These are phyloP conservation scores for Ogataea allantospora DNA, from an alignment of 805 yeast genomes.

Conservation along the genomic window DNA sequence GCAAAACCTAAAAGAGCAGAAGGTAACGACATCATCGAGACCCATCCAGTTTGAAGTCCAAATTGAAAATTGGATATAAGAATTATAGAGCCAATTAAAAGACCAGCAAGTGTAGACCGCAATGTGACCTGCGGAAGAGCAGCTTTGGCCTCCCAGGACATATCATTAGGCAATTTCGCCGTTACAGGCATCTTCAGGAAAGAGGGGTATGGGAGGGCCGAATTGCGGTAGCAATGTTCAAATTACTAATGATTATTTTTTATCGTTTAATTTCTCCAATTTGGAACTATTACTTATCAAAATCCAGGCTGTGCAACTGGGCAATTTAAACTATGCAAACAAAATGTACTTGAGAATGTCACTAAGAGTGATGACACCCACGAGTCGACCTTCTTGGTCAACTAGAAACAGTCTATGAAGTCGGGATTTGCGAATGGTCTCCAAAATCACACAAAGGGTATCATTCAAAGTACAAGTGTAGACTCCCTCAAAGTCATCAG, in stretches of 20 bases:
- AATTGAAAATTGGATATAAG: slow-evolving; percentile 90
- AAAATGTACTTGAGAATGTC: slow-evolving; percentile 85
- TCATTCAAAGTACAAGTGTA: slow-evolving; percentile 91
- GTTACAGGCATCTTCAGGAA: slow-evolving; percentile 17
- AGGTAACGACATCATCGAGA: slow-evolving; percentile 97
- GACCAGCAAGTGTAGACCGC: slow-evolving; percentile 72
- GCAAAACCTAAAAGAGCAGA: slow-evolving; percentile 88
- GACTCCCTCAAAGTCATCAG: slow-evolving; percentile 97
- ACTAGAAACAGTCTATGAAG: slow-evolving; percentile 91
- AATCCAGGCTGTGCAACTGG: slow-evolving; percentile 7
- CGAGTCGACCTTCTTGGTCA: slow-evolving; percentile 71
- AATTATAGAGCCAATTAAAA: slow-evolving; percentile 82
- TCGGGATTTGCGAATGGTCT: slow-evolving; percentile 86
- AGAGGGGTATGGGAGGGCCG: background rate
- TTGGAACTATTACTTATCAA: slow-evolving; percentile 6
- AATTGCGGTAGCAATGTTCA: background rate
- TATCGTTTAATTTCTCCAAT: slow-evolving; percentile 4
- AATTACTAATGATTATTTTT: background rate
- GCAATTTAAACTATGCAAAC: slow-evolving; percentile 40
- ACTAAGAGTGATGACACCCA: slow-evolving; percentile 86
- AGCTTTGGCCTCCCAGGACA: slow-evolving; percentile 49
- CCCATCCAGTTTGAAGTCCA: slow-evolving; percentile 98
- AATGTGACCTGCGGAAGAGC: slow-evolving; percentile 63
- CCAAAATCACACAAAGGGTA: slow-evolving; percentile 83
- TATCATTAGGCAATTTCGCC: slow-evolving; percentile 20